These are phyloP conservation scores for Oryza officinalis DNA, from an alignment of 176 grass and related monocot genomes.

Conservation along the genomic window DNA sequence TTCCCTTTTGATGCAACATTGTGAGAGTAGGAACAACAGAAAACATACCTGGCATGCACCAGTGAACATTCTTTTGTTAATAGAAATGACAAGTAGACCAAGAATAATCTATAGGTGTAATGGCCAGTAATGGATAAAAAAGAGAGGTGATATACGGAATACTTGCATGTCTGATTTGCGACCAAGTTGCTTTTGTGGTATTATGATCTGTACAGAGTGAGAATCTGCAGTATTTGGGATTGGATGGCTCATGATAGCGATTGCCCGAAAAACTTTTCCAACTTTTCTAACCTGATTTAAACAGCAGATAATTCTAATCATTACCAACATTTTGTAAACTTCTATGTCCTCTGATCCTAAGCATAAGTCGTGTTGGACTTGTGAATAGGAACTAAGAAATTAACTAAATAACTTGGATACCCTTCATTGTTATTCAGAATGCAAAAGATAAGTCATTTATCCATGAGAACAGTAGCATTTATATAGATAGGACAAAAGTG, in stretches of 20 bases:
- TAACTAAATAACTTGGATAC: not conserved
- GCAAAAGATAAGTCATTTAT: not conserved
- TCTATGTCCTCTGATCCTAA: not conserved
- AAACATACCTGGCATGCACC: slow-evolving; percentile 69
- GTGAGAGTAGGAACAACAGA: slow-evolving; percentile 91
- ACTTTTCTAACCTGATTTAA: slow-evolving; percentile 66
- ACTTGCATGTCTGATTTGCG: slow-evolving; percentile 95
- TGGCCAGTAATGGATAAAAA: not conserved
- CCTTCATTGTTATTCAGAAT: not conserved
- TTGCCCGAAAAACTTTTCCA: slow-evolving; percentile 83
- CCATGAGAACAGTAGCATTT: not conserved
- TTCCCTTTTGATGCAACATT: slow-evolving; percentile 95
- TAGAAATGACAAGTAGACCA: not conserved
- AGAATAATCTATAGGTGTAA: not conserved
- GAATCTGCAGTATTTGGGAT: slow-evolving; percentile 91
- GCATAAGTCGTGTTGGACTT: not conserved
- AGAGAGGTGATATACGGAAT: not conserved
- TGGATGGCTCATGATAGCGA: slow-evolving; percentile 94
- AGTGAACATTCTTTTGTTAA: not conserved
- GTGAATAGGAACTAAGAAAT: not conserved
- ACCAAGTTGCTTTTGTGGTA: slow-evolving; percentile 93
- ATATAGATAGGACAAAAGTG: not conserved
- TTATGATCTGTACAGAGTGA: slow-evolving; percentile 87
- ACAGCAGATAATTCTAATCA: not conserved
- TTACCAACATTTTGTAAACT: not conserved